Conservation (phyloP, 1,139 yeast species). For the Lipomyces yarrowii region DNA sequence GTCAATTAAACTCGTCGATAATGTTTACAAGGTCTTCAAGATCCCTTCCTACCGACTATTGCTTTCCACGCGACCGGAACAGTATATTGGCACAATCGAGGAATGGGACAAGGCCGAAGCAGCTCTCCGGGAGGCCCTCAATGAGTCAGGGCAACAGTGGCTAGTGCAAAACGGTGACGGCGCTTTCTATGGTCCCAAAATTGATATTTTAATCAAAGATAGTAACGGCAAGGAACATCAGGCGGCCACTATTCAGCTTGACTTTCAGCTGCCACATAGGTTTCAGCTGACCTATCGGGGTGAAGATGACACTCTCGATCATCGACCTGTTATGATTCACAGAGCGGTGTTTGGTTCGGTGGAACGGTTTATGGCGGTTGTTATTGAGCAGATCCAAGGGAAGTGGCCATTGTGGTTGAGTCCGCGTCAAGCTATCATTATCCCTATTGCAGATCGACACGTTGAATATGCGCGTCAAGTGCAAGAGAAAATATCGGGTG, state of each 20-base stretch:
- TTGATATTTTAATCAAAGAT: slow-evolving; percentile 90
- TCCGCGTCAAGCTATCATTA: slow-evolving; percentile 92
- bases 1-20: slow-evolving; percentile 76
- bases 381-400: slow-evolving; percentile 96
- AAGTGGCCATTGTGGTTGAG: slow-evolving; percentile 99
- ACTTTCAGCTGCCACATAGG: slow-evolving; percentile 93
- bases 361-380: slow-evolving; percentile 96
- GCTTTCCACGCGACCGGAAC: slow-evolving; percentile 92
- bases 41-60: slow-evolving; percentile 80
- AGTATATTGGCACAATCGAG: slow-evolving; percentile 80
- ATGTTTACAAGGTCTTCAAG: slow-evolving; percentile 81
- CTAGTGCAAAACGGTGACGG: slow-evolving; percentile 94
- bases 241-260: slow-evolving; percentile 97
- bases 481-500: slow-evolving; percentile 63
- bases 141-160: slow-evolving; percentile 57
- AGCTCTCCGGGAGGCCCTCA: slow-evolving; percentile 72
- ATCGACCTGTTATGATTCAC: slow-evolving; percentile 96
- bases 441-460: slow-evolving; percentile 94
- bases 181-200: slow-evolving; percentile 98
- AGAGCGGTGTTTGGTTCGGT: slow-evolving; percentile 97
- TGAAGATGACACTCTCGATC: slow-evolving; percentile 42
- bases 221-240: slow-evolving; percentile 94
- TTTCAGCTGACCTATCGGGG: slow-evolving; percentile 83
- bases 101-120: slow-evolving; percentile 90
- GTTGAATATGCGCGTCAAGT: slow-evolving; percentile 84